phyloP scores from a whole-genome alignment of 208 protist genomes.

The Crithidia mellificae region DNA sequence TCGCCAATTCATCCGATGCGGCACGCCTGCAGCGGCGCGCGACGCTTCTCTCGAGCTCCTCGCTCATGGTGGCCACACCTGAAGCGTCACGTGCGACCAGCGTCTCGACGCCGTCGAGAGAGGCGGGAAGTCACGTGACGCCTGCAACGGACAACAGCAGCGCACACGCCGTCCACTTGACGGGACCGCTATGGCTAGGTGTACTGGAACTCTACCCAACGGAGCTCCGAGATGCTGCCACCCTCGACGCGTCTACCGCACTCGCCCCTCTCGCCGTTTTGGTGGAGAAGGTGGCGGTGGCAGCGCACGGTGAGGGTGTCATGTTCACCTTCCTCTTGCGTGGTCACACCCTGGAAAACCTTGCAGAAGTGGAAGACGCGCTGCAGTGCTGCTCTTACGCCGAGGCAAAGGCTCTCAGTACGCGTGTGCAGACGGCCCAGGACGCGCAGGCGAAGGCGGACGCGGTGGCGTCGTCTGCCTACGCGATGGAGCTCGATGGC shows the following conservation, averaged over 20 bases:
- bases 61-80: not conserved
- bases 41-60: not conserved
- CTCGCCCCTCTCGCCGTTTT: not conserved
- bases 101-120: too few species aligned
- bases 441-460: not conserved
- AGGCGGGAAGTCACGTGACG: too few species aligned
- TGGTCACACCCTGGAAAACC: not conserved
- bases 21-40: not conserved
- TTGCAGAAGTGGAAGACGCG: not conserved
- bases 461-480: not conserved
- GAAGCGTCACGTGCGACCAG: not conserved
- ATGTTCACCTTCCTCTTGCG: constrained; percentile 19
- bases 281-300: not conserved
- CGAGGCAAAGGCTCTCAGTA: not conserved
- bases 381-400: constrained; percentile 15
- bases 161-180: constrained; percentile 14
- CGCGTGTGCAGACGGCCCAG: not conserved
- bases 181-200: constrained; percentile 13
- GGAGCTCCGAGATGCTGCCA: constrained; percentile 7
- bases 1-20: not conserved
- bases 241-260: not conserved
- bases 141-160: constrained; percentile 1
- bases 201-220: constrained; percentile 9
- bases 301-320: not conserved
- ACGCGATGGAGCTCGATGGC: constrained; percentile 13